These are phyloP conservation scores for Hevea brasiliensis DNA, from an alignment of 345 rosid species.

Conservation along the genomic window DNA sequence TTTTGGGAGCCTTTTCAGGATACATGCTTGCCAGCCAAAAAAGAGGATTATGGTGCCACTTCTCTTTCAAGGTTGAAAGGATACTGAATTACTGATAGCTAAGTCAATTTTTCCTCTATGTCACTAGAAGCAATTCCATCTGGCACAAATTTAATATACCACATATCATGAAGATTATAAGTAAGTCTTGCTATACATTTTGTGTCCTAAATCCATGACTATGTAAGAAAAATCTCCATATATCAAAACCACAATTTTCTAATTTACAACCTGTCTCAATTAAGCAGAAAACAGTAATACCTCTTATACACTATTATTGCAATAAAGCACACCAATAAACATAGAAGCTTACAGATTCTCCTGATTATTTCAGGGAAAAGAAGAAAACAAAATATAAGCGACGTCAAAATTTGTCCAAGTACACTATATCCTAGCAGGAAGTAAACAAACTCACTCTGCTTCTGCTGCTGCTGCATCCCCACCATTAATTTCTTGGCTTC, in stretches of 20 bases:
- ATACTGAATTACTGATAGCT: background rate
- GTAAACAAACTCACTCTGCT: conserved; percentile 39
- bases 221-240: too few species aligned
- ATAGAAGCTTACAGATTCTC: conserved; percentile 11
- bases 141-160: background rate
- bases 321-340: background rate
- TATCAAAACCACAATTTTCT: background rate
- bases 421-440: conserved; percentile 5
- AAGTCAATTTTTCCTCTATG: background rate
- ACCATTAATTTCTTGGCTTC: conserved; percentile 30
- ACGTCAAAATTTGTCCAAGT: background rate
- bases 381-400: conserved; percentile 7
- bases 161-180: too few species aligned
- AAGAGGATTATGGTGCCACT: background rate
- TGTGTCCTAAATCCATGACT: too few species aligned
- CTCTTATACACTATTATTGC: background rate
- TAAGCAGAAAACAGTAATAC: background rate
- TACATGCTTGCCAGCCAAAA: background rate
- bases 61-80: background rate
- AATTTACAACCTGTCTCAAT: background rate
- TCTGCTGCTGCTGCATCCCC: conserved; percentile 53
- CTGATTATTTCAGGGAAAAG: conserved; percentile 12
- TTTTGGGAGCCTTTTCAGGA: background rate
- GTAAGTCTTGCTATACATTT: too few species aligned
- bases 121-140: background rate